Evolutionary conservation across 75 land plant genomes (phyloP).

Genomic region (Pinus albicaulis): DNA sequence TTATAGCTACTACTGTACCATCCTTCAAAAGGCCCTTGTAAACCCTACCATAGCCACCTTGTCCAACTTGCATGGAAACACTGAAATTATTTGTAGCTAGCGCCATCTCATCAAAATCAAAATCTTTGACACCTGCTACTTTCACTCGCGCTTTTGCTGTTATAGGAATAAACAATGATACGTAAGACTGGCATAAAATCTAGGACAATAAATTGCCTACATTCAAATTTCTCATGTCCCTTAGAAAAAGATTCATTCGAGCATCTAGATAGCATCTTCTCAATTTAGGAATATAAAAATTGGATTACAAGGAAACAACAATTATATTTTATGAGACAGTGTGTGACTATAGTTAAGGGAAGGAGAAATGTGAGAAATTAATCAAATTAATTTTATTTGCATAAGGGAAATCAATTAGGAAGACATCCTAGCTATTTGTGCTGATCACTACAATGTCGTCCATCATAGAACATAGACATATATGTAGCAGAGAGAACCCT

Average conservation of each 20-base stretch:
- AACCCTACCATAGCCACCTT: slow-evolving; percentile 75
- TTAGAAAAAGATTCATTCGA: neutral
- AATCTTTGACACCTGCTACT: slow-evolving; percentile 57
- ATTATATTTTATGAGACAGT: neutral
- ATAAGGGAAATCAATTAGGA: neutral
- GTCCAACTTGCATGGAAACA: slow-evolving; percentile 28
- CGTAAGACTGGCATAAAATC: neutral
- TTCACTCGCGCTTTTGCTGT: slow-evolving; percentile 41
- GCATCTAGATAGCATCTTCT: neutral
- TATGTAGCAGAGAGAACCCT: neutral
- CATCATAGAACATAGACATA: neutral
- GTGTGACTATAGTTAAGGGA: neutral
- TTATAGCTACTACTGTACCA: slow-evolving; percentile 57
- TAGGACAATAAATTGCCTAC: neutral
- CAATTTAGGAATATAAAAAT: slow-evolving; percentile 8
- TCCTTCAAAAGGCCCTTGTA: slow-evolving; percentile 47
- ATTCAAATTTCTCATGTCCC: neutral
- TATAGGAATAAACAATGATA: slow-evolving; percentile 17
- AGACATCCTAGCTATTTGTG: neutral
- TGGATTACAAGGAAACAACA: neutral
- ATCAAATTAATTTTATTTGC: neutral
- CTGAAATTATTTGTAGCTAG: slow-evolving; percentile 50
- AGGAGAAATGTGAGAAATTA: neutral
- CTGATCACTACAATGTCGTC: neutral
- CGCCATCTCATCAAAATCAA: slow-evolving; percentile 48